Conservation (phyloP, 768 basidiomycete genomes). For the Albatrellus ellisii region DNA sequence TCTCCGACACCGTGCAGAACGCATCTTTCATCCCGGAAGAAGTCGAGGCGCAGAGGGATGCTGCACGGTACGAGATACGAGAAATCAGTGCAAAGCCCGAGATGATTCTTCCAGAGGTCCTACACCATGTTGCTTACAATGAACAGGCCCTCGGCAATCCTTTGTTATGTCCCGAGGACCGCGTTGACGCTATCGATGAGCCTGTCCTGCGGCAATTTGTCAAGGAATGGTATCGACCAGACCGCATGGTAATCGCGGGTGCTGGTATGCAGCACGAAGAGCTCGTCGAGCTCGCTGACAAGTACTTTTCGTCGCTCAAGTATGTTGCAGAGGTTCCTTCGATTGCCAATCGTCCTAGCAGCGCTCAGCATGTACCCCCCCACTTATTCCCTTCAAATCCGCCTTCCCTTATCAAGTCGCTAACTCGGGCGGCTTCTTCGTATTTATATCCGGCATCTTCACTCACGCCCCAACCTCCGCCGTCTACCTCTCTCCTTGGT, state of each 20-base stretch:
- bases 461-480: slow-evolving; percentile 5
- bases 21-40: slow-evolving; percentile 68
- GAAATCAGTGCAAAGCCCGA: slow-evolving; percentile 86
- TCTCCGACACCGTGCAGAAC: slow-evolving; percentile 82
- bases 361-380: slow-evolving; percentile 27
- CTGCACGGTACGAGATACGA: slow-evolving; percentile 81
- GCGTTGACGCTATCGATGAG: slow-evolving; percentile 54
- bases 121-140: slow-evolving; percentile 80
- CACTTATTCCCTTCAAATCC: slow-evolving; percentile 42
- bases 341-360: slow-evolving; percentile 16
- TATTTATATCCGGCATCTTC: slow-evolving; percentile 39
- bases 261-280: slow-evolving; percentile 86
- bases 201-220: slow-evolving; percentile 49
- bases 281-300: slow-evolving; percentile 75
- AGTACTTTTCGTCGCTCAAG: slow-evolving; percentile 64
- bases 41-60: slow-evolving; percentile 70
- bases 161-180: slow-evolving; percentile 76
- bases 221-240: slow-evolving; percentile 81
- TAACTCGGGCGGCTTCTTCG: slow-evolving; percentile 66
- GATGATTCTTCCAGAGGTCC: slow-evolving; percentile 80
- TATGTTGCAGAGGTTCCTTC: slow-evolving; percentile 19
- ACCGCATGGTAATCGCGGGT: slow-evolving; percentile 91
- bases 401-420: slow-evolving; percentile 45
- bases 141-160: slow-evolving; percentile 78
- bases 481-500: slow-evolving; percentile 22